Evolutionary conservation across 1,284 basidiomycete species (phyloP).

Genomic region (Apiotrichum brassicae): DNA sequence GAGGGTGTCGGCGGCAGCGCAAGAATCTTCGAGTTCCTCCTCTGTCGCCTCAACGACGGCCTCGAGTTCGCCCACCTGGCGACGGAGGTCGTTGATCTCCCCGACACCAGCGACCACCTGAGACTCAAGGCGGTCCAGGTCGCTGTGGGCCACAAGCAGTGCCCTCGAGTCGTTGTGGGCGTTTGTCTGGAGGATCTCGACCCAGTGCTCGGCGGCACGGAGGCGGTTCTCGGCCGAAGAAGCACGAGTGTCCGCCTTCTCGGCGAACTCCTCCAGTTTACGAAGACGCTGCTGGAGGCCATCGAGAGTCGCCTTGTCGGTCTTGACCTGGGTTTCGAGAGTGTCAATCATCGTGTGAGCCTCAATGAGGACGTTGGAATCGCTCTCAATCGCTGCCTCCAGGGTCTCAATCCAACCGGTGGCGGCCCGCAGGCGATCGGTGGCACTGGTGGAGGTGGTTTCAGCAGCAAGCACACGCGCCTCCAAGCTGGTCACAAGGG

Average conservation of each 20-base stretch:
- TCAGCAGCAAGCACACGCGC: not conserved
- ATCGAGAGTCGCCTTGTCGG: too few relatives aligned
- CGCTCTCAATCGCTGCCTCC: not conserved
- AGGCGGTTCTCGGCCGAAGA: not conserved
- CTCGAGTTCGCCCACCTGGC: not conserved
- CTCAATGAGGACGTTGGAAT: not conserved
- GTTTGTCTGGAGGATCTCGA: not conserved
- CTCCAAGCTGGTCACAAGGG: not conserved
- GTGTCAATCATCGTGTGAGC: too few relatives aligned
- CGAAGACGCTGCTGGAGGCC: too few relatives aligned
- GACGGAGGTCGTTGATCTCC: not conserved
- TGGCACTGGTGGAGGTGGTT: not conserved
- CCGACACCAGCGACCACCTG: not conserved
- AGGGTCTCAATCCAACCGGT: not conserved
- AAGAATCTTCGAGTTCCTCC: conserved; percentile 1
- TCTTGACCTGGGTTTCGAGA: too few relatives aligned
- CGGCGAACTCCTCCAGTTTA: too few relatives aligned
- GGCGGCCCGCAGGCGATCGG: not conserved
- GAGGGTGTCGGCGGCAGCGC: not conserved
- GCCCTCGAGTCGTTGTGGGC: not conserved
- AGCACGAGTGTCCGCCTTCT: too few relatives aligned
- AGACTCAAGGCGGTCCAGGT: not conserved
- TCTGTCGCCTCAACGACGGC: not conserved
- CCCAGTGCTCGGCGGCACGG: not conserved
- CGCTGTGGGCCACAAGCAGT: not conserved